Evolutionary conservation across 2,329 filamentous ascomycete species (phyloP), one percentile per base, ranked within the genome.

Genomic region (Fusarium buharicum): DNA sequence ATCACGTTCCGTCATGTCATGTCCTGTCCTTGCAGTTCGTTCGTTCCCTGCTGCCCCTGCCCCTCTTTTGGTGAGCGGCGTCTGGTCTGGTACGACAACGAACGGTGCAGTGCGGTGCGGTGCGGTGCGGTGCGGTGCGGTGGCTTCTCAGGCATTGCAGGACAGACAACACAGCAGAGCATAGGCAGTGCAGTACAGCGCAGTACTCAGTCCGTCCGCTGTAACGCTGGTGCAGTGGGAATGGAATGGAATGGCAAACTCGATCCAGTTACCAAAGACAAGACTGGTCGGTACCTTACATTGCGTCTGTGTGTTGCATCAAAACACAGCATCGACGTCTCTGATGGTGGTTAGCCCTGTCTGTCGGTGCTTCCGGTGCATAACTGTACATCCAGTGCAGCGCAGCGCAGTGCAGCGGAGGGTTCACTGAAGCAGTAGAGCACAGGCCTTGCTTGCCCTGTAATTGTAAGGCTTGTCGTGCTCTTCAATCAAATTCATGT

Each of bases 271-370:
- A 54, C 22, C 31, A 45, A 45, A 57, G 58, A 59, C 37, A 45
- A 57, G 58, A 59, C 39, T 64, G 61, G 54, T 33, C 48, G 54
- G 67, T 70, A 66, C 68, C 68, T 70, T 69, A 60, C 67, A 69
- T 66, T 59, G 60, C 57, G 45, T 50, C 46, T 57, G 49, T 50
- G 51, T 41, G 64, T 50, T 50, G 56, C 55, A 44, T 52, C 45
- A 43, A 46, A 55, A 64, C 59, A 47, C 22, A 8, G 22, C 22
- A 24, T 24, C 22, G 6, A 47, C 59, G 47, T 60, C 45, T 47
- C 37, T 48, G 41, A 31, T 37, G 43, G 39, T 53, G 43, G 40
- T 33, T 22, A n/a, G n/a, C n/a, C n/a, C n/a, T n/a, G n/a, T 28
- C 6, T 50, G 52, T 55, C 47, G 47, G 59, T 58, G 50, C 50